Percentiles rank a stretch among this genome's conserved stretches.
These are phyloP conservation scores for Chytridiales sp. DNA, from an alignment of 371 early-diverging fungal genomes.

Conservation along the genomic window DNA sequence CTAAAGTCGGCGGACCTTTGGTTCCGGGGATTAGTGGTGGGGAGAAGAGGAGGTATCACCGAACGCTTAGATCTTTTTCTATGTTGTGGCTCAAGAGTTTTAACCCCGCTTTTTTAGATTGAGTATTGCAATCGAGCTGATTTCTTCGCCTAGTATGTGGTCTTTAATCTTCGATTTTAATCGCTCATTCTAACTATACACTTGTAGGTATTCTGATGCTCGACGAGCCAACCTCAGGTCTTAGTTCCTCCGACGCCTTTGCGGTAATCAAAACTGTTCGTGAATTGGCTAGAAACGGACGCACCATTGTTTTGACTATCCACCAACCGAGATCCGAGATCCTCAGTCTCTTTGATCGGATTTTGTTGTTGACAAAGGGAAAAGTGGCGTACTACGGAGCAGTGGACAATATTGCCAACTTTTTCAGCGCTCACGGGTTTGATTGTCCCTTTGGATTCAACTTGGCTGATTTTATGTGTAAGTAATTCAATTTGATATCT, in stretches of 20 bases:
- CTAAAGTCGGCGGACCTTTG: constrained; percentile 72
- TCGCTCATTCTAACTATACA: no score
- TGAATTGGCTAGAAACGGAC: constrained; percentile 28
- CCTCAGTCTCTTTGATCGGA: constrained; percentile 82
- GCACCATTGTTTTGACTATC: constrained; percentile 85
- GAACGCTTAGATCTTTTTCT: no score
- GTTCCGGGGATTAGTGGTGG: constrained; percentile 74
- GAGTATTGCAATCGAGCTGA: constrained; percentile 84
- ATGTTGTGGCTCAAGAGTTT: no score
- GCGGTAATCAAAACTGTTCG: constrained; percentile 28
- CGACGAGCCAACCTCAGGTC: constrained; percentile 88
- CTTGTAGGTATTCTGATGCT: no score
- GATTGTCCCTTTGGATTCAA: constrained; percentile 23
- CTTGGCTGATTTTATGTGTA: constrained; percentile 43
- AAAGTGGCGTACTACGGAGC: constrained; percentile 75
- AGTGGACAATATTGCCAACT: constrained; percentile 16
- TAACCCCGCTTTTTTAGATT: no score
- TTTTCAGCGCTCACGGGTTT: constrained; percentile 38
- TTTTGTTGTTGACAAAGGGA: constrained; percentile 80
- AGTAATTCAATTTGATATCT: no score
- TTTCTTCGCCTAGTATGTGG: no score
- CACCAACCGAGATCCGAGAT: constrained; percentile 92
- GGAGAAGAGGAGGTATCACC: no score
- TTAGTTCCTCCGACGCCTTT: constrained; percentile 64
- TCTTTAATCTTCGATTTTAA: no score